Base-by-base conservation (phyloP, 441 rosid species). In the Bruguiera hainesii region DNA sequence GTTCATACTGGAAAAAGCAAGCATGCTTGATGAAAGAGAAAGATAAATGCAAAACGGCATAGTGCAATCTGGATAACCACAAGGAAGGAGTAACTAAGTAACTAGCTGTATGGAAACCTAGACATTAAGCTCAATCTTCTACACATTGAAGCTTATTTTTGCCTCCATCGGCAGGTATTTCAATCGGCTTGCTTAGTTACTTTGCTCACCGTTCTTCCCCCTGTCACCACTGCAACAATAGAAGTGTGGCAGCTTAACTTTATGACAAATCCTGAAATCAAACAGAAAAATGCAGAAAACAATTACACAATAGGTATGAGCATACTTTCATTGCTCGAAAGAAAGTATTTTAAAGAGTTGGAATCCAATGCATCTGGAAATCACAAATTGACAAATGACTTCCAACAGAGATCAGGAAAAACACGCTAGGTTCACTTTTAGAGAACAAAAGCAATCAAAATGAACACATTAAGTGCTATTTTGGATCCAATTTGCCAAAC, bases 151-250 rank as follows among this genome's bases (percentile, higher is more conserved):
- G 16, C 16, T 0, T n/a, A 13, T 25, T n/a, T 53, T n/a, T 53
- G 57, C 15, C 35, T 31, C 6, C 56, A 3, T 13, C 13, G 20
- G 19, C 20, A 37, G 67, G n/a, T 56, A 29, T 42, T 23, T 57
- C 11, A 29, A 42, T 46, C 63, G 28, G 25, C 65, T 55, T 65
- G 66, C 33, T 64, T 62, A 69, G 13, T 58, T 52, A 67, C 56
- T 74, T 75, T 62, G 78, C 68, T 78, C 87, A 46, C 61, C 80
- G 2, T 69, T 65, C 56, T 59, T 65, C 62, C 61, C 83, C 49
- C 83, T 76, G 53, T 82, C 90, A 58, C 97, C 96, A 53, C 96
- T 87, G 88, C 97, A 93, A 73, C 96, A 90, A 81, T 71, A 89
- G 74, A 86, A 93, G 80, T 93, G 98, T 0, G 91, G 98, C 70